Evolutionary conservation across 495 filamentous ascomycete species (phyloP), one percentile per base, ranked within the genome.

Genomic region (Rostrohypoxylon terebratum): DNA sequence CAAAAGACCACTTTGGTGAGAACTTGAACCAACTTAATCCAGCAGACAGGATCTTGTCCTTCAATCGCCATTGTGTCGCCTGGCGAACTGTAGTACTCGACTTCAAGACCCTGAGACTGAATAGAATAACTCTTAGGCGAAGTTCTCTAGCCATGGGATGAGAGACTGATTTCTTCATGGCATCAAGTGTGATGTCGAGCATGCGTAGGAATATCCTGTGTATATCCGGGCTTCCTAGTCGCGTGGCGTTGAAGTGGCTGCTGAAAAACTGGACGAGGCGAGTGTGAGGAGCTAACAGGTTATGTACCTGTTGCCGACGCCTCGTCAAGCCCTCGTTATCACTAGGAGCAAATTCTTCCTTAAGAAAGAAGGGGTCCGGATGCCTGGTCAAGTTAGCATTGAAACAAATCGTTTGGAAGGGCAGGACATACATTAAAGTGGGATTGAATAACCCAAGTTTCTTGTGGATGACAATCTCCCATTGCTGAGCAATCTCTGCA

Each of bases 91-190:
- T 86, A 1, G 87, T 90, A 73, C 88, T 91, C 75, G 91, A 86
- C 59, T 85, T 87, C 57, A 98, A 78, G 18, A 98, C 86, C 69
- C 86, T 89, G 42, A 98, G 84, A 16, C 90, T 92, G 72, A 99
- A 91, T 2, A 97, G 82, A 36, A 98, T 79, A 20, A 96, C 87
- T 69, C 96, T 93, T 77, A 98, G 93, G 70, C 96, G 90, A 5
- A 96, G 87, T 77, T 99, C 96, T 68, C 96, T 87, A 1, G 94
- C 90, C 69, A 99, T 86, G 16, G 96, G 94, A 75, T 98, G 96
- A 1, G 87, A 87, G 21, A 86, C 87, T 5, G 92, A 90, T 47
- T 88, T 78, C 72, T 87, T 87, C 62, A 98, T 79, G 0, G 89
- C 89, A 60, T 91, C 84, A 16, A 97, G 80, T 0, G 95, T 96